Conservation (phyloP, 78 protist species). For the Dictyostelium intermedium region DNA sequence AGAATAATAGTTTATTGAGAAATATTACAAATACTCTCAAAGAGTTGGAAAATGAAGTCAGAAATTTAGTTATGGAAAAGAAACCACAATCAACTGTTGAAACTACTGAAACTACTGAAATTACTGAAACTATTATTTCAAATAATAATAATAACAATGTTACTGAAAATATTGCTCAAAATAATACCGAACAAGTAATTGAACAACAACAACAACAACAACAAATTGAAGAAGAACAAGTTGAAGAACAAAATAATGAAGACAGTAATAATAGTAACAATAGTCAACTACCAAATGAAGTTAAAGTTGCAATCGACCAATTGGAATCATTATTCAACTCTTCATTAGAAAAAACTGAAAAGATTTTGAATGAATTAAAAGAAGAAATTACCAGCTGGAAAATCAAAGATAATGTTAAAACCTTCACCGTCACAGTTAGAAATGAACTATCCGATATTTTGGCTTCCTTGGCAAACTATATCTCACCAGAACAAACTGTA, state of each 20-base stretch:
- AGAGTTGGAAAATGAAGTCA: slow-evolving; percentile 66
- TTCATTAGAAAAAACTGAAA: slow-evolving; percentile 56
- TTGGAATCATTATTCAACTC: slow-evolving; percentile 29
- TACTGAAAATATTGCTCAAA: background rate
- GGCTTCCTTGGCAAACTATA: slow-evolving; percentile 20
- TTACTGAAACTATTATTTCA: background rate
- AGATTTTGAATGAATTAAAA: slow-evolving; percentile 24
- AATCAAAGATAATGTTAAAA: slow-evolving; percentile 60
- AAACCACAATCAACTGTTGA: background rate
- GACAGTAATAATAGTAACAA: background rate
- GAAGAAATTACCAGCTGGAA: slow-evolving; percentile 67
- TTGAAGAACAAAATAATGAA: background rate
- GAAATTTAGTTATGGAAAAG: background rate
- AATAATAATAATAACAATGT: background rate
- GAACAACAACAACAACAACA: background rate
- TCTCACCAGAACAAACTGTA: slow-evolving; percentile 23
- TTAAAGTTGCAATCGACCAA: slow-evolving; percentile 58
- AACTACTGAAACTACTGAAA: background rate
- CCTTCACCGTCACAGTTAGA: slow-evolving; percentile 6
- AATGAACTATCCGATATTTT: slow-evolving; percentile 34
- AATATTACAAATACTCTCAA: slow-evolving; percentile 48
- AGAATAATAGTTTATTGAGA: slow-evolving; percentile 2
- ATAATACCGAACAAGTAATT: background rate
- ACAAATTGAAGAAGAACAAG: background rate
- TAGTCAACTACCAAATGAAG: background rate